Evolutionary conservation across 371 early-diverging fungal species (phyloP).

Genomic region (Funneliformis caledonium): DNA sequence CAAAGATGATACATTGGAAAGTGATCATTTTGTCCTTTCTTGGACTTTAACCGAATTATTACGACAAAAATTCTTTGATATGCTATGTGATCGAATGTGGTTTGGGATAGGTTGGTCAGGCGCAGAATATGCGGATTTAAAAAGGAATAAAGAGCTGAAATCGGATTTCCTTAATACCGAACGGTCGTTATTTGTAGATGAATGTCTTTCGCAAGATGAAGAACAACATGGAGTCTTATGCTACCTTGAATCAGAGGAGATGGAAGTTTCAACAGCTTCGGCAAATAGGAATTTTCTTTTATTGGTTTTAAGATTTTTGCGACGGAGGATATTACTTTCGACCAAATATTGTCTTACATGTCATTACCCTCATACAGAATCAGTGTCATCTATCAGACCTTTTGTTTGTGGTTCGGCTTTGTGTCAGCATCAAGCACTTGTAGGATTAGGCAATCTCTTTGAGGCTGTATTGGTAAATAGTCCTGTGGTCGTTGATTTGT

Average conservation of each 20-base stretch:
- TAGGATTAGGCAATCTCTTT: constrained; percentile 36
- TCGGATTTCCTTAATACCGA: constrained; percentile 15
- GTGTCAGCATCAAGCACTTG: constrained; percentile 38
- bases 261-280: constrained; percentile 12
- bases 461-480: constrained; percentile 37
- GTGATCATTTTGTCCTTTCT: constrained; percentile 41
- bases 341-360: constrained; percentile 39
- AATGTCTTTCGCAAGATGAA: constrained; percentile 31
- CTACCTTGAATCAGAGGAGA: constrained; percentile 32
- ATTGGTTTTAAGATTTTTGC: constrained; percentile 31
- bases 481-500: constrained; percentile 40
- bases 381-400: constrained; percentile 38
- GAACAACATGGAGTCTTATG: constrained; percentile 3
- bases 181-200: not conserved
- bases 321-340: constrained; percentile 37
- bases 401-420: constrained; percentile 37
- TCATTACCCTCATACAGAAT: constrained; percentile 34
- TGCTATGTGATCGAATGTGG: constrained; percentile 42
- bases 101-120: constrained; percentile 41
- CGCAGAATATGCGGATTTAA: constrained; percentile 37
- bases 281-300: constrained; percentile 35
- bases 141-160: not conserved
- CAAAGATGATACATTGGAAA: constrained; percentile 38
- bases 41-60: constrained; percentile 42
- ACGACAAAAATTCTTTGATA: constrained; percentile 38